A percentile compares a stretch with the other conserved stretches of the same genome.
Evolutionary conservation across 192 early-diverging fungal species (phyloP).

Genomic region (Linnemannia zychae): DNA sequence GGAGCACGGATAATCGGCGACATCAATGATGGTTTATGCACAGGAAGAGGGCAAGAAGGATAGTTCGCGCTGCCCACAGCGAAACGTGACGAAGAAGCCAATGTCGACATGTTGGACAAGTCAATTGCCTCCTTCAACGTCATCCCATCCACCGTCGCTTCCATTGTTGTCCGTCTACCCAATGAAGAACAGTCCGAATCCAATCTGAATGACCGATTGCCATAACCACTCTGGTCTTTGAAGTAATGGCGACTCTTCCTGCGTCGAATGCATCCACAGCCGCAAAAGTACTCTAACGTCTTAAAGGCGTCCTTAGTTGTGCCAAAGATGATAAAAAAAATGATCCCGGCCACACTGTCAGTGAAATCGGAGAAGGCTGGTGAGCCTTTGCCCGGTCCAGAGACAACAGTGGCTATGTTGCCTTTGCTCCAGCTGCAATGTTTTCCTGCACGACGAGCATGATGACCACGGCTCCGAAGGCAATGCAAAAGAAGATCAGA

Average conservation of each 20-base stretch:
- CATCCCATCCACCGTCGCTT: not conserved
- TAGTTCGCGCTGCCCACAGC: not conserved
- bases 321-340: constrained; percentile 35
- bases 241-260: not conserved
- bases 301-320: constrained; percentile 24
- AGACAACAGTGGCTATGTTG: not conserved
- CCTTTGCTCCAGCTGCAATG: not conserved
- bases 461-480: constrained; percentile 11
- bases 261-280: not conserved
- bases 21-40: no score
- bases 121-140: not conserved
- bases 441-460: constrained; percentile 17
- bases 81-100: not conserved
- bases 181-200: not conserved
- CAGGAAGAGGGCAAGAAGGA: not conserved
- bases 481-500: constrained; percentile 22
- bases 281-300: not conserved
- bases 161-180: not conserved
- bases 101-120: not conserved
- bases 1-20: no score
- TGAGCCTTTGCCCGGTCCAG: not conserved
- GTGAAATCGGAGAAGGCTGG: constrained; percentile 27
- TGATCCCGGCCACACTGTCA: constrained; percentile 22
- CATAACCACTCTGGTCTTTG: not conserved
- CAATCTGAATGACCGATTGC: not conserved